Percentiles rank a stretch among this genome's conserved stretches.
Conservation (phyloP, 2,329 filamentous ascomycete species). For the Salinomyces thailandicus region DNA sequence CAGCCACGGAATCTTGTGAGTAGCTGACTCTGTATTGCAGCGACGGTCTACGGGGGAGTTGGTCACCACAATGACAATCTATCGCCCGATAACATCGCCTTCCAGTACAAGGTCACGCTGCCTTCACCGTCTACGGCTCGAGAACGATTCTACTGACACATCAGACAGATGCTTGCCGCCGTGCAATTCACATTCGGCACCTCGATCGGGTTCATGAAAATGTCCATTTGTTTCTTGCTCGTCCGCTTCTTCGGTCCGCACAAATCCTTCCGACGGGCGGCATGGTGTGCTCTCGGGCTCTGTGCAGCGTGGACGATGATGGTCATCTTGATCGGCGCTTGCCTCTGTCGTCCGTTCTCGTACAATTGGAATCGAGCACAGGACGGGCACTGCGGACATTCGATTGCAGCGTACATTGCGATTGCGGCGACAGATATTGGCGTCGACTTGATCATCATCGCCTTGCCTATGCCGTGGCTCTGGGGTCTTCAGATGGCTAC, state of each 20-base stretch:
- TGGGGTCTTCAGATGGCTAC: background rate
- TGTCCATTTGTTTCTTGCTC: background rate
- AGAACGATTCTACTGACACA: no score
- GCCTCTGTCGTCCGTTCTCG: background rate
- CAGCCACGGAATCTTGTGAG: background rate
- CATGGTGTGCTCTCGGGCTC: background rate
- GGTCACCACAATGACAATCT: background rate
- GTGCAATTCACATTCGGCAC: background rate
- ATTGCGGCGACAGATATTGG: background rate
- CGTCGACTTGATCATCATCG: background rate
- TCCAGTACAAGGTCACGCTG: background rate
- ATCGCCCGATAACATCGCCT: background rate
- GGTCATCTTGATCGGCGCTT: background rate
- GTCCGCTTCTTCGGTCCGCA: conserved; percentile 2
- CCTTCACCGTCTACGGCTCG: no score
- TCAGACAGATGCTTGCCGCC: background rate
- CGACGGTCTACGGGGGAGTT: background rate
- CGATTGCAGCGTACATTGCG: background rate
- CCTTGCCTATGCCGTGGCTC: background rate
- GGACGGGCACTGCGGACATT: background rate
- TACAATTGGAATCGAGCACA: background rate
- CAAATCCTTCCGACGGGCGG: background rate
- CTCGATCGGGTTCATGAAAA: background rate
- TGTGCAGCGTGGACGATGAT: background rate
- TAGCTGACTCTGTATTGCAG: background rate